Percentiles rank a stretch among this genome's conserved stretches.
These are phyloP conservation scores for Fusarium sp. DNA, from an alignment of 2,329 filamentous ascomycete genomes.

Conservation along the genomic window DNA sequence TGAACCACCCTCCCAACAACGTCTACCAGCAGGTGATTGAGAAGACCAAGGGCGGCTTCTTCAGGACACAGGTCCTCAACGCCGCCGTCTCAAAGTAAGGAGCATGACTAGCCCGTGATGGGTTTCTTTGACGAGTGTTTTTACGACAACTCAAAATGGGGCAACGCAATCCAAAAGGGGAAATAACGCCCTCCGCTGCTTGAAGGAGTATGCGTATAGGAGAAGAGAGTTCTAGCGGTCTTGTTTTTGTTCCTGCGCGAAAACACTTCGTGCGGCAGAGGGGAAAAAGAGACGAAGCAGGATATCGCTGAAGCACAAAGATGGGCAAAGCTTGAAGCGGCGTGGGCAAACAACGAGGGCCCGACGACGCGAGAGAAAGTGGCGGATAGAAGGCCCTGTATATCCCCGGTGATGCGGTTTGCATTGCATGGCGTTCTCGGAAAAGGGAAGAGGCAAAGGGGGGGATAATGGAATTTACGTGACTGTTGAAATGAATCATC, in stretches of 20 bases:
- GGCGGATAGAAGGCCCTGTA: slow-evolving; percentile 41
- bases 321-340: slow-evolving; percentile 30
- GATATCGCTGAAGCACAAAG: slow-evolving; percentile 27
- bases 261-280: background rate
- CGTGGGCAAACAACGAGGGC: slow-evolving; percentile 27
- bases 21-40: slow-evolving; percentile 99
- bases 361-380: slow-evolving; percentile 20
- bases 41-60: slow-evolving; percentile 98
- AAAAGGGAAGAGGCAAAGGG: slow-evolving; percentile 47
- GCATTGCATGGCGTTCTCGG: slow-evolving; percentile 55
- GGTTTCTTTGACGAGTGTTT: slow-evolving; percentile 37
- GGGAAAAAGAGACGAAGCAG: slow-evolving; percentile 9
- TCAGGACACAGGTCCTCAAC: slow-evolving; percentile 94
- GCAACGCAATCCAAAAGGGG: slow-evolving; percentile 34
- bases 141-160: slow-evolving; percentile 36
- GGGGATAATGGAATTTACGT: slow-evolving; percentile 48
- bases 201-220: slow-evolving; percentile 6
- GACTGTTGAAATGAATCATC: slow-evolving; percentile 47
- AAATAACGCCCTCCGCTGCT: slow-evolving; percentile 35
- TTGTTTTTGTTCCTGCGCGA: background rate
- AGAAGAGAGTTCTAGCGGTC: background rate
- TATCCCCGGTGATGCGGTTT: slow-evolving; percentile 53
- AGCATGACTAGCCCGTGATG: background rate
- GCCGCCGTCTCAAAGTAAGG: slow-evolving; percentile 68
- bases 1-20: slow-evolving; percentile 99